Evolutionary conservation across 805 yeast species (phyloP).

Genomic region (Starmera dryadoides): DNA sequence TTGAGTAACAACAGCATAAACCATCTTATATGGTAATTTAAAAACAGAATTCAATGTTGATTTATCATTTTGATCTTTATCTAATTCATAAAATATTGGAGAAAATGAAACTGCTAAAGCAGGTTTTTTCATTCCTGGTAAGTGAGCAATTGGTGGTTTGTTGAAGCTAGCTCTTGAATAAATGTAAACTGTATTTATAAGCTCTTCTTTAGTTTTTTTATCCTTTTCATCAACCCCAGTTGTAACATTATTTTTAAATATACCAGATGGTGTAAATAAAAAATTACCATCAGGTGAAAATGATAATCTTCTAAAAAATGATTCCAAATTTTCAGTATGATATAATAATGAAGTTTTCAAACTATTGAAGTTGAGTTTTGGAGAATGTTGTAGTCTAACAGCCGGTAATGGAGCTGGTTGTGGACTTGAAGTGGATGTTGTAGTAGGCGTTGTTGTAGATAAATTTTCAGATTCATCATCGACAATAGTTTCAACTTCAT

Average conservation of each 20-base stretch:
- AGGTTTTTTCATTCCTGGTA: conserved; percentile 78
- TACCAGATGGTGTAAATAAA: conserved; percentile 73
- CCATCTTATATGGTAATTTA: conserved; percentile 65
- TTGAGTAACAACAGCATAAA: conserved; percentile 90
- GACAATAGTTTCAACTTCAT: background rate
- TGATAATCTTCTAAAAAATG: conserved; percentile 80
- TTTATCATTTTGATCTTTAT: conserved; percentile 1
- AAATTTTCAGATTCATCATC: background rate
- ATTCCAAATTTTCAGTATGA: conserved; percentile 81
- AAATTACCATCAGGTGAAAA: conserved; percentile 90
- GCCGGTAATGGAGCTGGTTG: conserved; percentile 36
- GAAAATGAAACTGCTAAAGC: conserved; percentile 78
- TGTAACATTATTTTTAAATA: conserved; percentile 30
- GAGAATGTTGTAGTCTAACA: conserved; percentile 21
- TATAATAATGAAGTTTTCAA: conserved; percentile 43
- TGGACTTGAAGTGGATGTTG: conserved; percentile 18
- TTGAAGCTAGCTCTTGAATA: conserved; percentile 66
- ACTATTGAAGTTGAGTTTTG: conserved; percentile 19
- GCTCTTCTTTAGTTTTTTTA: conserved; percentile 28
- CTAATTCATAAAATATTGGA: conserved; percentile 49
- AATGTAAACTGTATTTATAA: conserved; percentile 67
- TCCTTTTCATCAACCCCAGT: conserved; percentile 6
- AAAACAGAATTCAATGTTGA: conserved; percentile 27
- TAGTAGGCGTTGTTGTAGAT: background rate
- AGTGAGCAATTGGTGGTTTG: conserved; percentile 64